These are phyloP conservation scores for Brassica carinata DNA, from an alignment of 345 rosid genomes.

Conservation along the genomic window DNA sequence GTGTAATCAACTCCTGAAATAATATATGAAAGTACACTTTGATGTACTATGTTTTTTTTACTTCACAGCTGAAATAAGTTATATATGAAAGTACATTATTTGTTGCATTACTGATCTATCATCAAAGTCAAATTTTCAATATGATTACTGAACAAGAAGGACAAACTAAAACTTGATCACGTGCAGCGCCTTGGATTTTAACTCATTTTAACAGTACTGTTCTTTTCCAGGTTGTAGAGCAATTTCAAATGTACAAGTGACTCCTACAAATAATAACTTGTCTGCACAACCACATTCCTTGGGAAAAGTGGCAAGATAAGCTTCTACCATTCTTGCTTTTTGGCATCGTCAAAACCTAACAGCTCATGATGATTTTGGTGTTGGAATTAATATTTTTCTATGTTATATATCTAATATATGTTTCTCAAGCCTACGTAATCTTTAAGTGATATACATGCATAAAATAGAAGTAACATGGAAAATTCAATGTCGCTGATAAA, in stretches of 20 bases:
- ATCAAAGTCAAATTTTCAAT: background rate
- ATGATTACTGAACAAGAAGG: background rate
- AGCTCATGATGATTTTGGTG: background rate
- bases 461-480: background rate
- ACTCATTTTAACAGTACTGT: background rate
- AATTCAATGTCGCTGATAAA: background rate
- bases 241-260: background rate
- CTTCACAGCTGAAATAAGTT: background rate
- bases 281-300: background rate
- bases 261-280: background rate
- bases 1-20: too few relatives aligned
- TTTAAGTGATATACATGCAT: background rate
- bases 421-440: background rate
- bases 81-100: background rate
- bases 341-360: slow-evolving; percentile 1
- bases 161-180: background rate
- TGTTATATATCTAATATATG: background rate
- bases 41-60: background rate
- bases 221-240: background rate
- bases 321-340: slow-evolving; percentile 1
- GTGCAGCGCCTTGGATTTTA: background rate
- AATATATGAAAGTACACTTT: too few relatives aligned
- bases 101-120: background rate
- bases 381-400: background rate
- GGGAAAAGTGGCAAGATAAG: background rate